Evolutionary conservation across 2,329 filamentous ascomycete species (phyloP).

Genomic region (Aspergillus jensenii): DNA sequence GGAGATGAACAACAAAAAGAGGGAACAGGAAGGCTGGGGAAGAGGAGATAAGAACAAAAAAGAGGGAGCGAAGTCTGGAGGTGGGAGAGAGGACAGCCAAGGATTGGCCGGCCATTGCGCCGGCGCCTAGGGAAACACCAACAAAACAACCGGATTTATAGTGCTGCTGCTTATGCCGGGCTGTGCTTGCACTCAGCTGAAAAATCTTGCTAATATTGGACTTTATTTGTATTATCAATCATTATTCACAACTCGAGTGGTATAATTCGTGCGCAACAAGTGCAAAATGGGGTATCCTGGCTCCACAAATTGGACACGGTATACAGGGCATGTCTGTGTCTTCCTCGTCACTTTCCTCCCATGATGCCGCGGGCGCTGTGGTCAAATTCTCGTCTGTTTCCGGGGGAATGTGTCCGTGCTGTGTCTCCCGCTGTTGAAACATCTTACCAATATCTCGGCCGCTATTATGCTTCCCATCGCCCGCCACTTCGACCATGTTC

Average conservation of each 20-base stretch:
- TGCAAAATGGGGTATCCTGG: constrained; percentile 51
- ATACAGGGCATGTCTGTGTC: constrained; percentile 29
- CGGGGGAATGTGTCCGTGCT: constrained; percentile 61
- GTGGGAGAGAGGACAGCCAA: not conserved
- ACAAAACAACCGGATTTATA: not conserved
- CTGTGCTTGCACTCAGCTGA: not conserved
- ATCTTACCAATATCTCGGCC: constrained; percentile 78
- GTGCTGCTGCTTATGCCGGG: not conserved
- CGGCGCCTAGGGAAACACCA: constrained; percentile 4
- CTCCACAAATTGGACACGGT: constrained; percentile 46
- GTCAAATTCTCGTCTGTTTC: not conserved
- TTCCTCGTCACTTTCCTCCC: constrained; percentile 36
- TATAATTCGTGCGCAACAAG: constrained; percentile 50
- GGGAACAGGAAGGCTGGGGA: not conserved
- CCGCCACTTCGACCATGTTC: constrained; percentile 69
- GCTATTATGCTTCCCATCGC: constrained; percentile 51
- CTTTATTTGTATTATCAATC: not conserved
- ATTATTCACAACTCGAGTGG: constrained; percentile 34
- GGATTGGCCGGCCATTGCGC: not conserved
- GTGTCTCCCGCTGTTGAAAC: constrained; percentile 73
- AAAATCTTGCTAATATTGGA: not conserved
- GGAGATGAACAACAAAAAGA: not conserved
- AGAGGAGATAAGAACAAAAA: not conserved
- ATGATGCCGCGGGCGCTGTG: constrained; percentile 25
- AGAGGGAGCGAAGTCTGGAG: not conserved